These are phyloP conservation scores for Backusella mclennaniae DNA, from an alignment of 192 early-diverging fungal species.

Conservation along the genomic window DNA sequence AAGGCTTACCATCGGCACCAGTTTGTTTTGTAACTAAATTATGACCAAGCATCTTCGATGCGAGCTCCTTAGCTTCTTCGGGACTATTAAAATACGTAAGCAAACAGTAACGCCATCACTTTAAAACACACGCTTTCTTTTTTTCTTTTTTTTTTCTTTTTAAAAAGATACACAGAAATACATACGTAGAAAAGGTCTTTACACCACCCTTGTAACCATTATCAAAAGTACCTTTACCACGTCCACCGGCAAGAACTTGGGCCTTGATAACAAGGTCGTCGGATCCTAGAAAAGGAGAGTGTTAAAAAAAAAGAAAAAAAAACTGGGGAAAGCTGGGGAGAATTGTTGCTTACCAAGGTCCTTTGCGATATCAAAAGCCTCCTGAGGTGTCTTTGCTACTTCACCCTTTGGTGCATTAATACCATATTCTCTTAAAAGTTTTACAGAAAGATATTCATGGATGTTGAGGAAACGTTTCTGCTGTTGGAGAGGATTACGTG, in stretches of 20 bases:
- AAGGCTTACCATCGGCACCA: conserved; percentile 88
- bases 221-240: conserved; percentile 97
- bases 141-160: neutral
- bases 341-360: conserved; percentile 60
- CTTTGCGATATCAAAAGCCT: conserved; percentile 86
- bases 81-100: conserved; percentile 54
- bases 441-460: conserved; percentile 97
- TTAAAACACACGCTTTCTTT: neutral
- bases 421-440: conserved; percentile 87
- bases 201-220: conserved; percentile 97
- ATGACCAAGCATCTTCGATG: conserved; percentile 95
- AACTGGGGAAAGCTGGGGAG: neutral
- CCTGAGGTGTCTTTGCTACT: conserved; percentile 83
- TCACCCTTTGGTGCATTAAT: conserved; percentile 86
- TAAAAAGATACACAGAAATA: conserved; percentile 1
- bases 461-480: conserved; percentile 91
- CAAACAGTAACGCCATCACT: neutral
- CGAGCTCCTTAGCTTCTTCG: conserved; percentile 82
- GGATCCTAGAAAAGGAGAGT: conserved; percentile 16
- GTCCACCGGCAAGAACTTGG: conserved; percentile 96
- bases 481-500: conserved; percentile 38
- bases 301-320: neutral
- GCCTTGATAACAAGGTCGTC: conserved; percentile 39
- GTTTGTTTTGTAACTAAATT: conserved; percentile 99
- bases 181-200: conserved; percentile 87